Evolutionary conservation across 495 filamentous ascomycete genomes (phyloP).

Genomic region (Lasiosphaeris hirsuta): DNA sequence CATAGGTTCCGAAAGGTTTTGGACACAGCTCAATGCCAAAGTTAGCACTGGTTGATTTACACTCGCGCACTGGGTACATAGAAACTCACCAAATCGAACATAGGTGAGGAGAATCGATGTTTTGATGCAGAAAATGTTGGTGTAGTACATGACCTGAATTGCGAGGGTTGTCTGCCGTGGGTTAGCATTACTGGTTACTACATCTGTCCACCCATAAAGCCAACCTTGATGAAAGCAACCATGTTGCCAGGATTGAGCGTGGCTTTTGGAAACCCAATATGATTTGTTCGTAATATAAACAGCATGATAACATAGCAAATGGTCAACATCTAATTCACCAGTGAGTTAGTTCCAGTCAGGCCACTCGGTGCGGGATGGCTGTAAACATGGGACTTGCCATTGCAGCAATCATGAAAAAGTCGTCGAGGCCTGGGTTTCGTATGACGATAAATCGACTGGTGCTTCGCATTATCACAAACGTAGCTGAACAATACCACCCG

Average conservation of each 20-base stretch:
- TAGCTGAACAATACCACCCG: constrained; percentile 10
- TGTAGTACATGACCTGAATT: constrained; percentile 46
- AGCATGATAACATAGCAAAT: constrained; percentile 34
- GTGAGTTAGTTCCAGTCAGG: background rate
- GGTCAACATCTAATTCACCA: constrained; percentile 27
- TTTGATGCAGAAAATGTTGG: constrained; percentile 39
- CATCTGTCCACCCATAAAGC: background rate
- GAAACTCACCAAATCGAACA: constrained; percentile 42
- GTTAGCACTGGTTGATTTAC: background rate
- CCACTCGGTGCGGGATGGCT: background rate
- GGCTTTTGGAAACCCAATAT: constrained; percentile 30
- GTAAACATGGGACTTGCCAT: constrained; percentile 9
- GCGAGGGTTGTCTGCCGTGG: constrained; percentile 25
- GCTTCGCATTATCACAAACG: constrained; percentile 24
- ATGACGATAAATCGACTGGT: constrained; percentile 29
- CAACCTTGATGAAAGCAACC: constrained; percentile 32
- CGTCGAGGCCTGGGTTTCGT: constrained; percentile 31
- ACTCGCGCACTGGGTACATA: background rate
- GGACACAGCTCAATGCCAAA: constrained; percentile 21
- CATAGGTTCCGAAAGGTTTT: constrained; percentile 30
- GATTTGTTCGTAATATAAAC: constrained; percentile 26
- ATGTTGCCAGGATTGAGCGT: constrained; percentile 30
- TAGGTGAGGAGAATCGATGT: constrained; percentile 48
- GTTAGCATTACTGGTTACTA: constrained; percentile 14
- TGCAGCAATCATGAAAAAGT: constrained; percentile 33